Percentiles rank a stretch among this genome's conserved stretches.
phyloP scores from a whole-genome alignment of 2,329 filamentous ascomycete species.

The Alternaria incomplexa region DNA sequence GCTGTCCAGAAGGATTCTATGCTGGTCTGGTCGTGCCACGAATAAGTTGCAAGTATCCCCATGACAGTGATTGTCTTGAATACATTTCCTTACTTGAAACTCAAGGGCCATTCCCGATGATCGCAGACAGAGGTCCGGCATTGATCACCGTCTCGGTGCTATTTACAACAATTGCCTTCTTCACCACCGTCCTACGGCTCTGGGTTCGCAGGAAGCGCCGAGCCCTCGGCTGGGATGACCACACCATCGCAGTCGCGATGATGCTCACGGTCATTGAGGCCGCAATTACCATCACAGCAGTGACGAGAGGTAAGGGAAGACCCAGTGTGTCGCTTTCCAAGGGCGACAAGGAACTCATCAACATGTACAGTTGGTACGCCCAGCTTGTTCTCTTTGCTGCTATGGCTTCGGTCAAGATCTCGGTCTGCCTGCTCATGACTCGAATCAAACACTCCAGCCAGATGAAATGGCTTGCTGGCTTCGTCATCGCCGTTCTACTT shows the following conservation, averaged over 20 bases:
- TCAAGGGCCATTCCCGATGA: background rate
- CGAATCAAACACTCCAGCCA: conserved; percentile 1
- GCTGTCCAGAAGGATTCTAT: background rate
- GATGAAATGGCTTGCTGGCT: background rate
- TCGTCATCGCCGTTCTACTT: background rate
- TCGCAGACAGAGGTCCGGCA: background rate
- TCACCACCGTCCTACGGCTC: background rate
- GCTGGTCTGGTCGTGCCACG: background rate
- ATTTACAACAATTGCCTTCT: background rate
- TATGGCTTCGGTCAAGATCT: background rate
- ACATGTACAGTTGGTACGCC: conserved; percentile 3
- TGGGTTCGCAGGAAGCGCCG: background rate
- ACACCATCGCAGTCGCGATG: background rate
- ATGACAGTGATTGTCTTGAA: background rate
- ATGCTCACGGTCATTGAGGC: background rate
- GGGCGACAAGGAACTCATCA: background rate
- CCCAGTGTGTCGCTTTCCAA: background rate
- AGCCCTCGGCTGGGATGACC: background rate
- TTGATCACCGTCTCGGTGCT: background rate
- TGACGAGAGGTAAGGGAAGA: background rate
- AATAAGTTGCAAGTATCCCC: background rate
- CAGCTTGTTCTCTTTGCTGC: background rate
- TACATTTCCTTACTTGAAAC: background rate
- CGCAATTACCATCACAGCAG: background rate
- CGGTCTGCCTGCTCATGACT: conserved; percentile 3